Percentiles rank a stretch among this genome's conserved stretches.
Evolutionary conservation across 2,329 filamentous ascomycete genomes (phyloP).

Genomic region (Cordyceps tenuipes): DNA sequence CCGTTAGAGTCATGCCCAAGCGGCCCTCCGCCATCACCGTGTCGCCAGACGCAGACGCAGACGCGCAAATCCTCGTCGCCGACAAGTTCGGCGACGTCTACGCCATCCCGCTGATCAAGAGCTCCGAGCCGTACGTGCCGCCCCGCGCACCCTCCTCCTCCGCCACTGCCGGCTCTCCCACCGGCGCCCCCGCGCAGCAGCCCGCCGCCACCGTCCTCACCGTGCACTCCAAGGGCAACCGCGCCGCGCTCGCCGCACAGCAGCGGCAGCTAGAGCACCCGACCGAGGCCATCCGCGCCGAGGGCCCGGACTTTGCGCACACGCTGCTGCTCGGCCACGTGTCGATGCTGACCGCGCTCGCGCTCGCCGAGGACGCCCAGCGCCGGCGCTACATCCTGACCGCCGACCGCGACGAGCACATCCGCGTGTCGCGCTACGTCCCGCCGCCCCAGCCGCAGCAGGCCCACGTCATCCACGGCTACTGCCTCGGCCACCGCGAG

Average conservation of each 20-base stretch:
- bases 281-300: constrained; percentile 21
- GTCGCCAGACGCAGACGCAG: no score
- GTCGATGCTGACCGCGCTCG: constrained; percentile 79
- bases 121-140: constrained; percentile 14
- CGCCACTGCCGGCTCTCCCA: constrained; percentile 2
- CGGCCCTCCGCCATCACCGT: constrained; percentile 70
- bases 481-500: constrained; percentile 78
- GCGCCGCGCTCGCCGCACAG: constrained; percentile 51
- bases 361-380: constrained; percentile 36
- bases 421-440: constrained; percentile 75
- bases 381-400: constrained; percentile 45
- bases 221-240: constrained; percentile 58
- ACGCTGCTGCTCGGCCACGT: constrained; percentile 84
- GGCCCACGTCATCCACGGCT: constrained; percentile 82
- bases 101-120: constrained; percentile 61
- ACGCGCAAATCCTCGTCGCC: constrained; percentile 65
- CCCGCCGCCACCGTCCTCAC: constrained; percentile 46
- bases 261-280: constrained; percentile 34
- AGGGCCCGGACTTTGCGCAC: constrained; percentile 56
- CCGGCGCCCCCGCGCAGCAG: constrained; percentile 19
- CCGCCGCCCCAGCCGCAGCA: constrained; percentile 59
- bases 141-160: constrained; percentile 16
- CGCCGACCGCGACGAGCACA: constrained; percentile 59
- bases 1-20: constrained; percentile 71
- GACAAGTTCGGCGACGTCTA: constrained; percentile 99